Evolutionary conservation across 768 basidiomycete genomes (phyloP).

Genomic region (Sistotremastrum suecicum): DNA sequence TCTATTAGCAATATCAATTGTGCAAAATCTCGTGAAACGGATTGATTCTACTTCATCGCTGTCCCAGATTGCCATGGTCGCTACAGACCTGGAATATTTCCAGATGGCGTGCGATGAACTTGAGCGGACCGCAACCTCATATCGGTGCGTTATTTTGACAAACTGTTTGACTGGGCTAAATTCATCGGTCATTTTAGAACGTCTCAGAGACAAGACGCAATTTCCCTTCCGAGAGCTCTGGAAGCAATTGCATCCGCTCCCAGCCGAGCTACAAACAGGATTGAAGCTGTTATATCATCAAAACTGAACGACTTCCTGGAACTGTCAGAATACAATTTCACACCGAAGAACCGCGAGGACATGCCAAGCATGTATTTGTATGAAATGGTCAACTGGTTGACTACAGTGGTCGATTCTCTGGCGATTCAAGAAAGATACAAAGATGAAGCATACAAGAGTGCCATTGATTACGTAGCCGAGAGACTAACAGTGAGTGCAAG

Average conservation of each 20-base stretch:
- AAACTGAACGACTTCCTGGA: conserved; percentile 96
- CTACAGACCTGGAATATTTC: conserved; percentile 88
- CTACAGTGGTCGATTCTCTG: conserved; percentile 86
- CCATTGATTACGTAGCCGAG: conserved; percentile 76
- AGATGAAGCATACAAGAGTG: conserved; percentile 79
- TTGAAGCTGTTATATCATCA: conserved; percentile 70
- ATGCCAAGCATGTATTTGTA: conserved; percentile 89
- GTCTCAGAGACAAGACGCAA: conserved; percentile 69
- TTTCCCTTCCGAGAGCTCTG: conserved; percentile 43
- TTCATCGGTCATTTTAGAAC: conserved; percentile 32
- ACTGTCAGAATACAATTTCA: conserved; percentile 91
- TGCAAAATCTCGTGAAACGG: conserved; percentile 61
- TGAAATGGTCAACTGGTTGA: conserved; percentile 92
- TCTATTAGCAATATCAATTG: conserved; percentile 63
- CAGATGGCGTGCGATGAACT: conserved; percentile 74
- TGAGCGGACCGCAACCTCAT: conserved; percentile 67
- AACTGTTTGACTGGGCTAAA: neutral
- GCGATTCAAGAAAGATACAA: conserved; percentile 75
- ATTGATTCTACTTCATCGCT: conserved; percentile 63
- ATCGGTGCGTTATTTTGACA: conserved; percentile 38
- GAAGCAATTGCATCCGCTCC: conserved; percentile 59
- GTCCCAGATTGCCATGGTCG: conserved; percentile 84
- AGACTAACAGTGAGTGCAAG: conserved; percentile 62
- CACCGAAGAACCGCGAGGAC: conserved; percentile 50
- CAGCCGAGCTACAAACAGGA: conserved; percentile 53